These are phyloP conservation scores for Paramecium octaurelia DNA, from an alignment of 73 alveolate genomes.

Conservation along the genomic window DNA sequence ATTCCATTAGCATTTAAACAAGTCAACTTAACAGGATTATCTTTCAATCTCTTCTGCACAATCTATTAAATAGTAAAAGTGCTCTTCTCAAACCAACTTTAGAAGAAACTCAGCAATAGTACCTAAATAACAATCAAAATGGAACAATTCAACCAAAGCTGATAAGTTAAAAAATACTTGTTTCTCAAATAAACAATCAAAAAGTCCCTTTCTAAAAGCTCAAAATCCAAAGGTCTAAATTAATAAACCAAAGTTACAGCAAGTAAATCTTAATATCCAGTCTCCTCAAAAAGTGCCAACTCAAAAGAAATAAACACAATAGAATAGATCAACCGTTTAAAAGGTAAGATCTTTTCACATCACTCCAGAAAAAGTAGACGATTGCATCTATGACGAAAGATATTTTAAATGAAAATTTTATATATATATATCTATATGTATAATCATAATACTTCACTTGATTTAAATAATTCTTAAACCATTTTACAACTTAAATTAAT, in stretches of 20 bases:
- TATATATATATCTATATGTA: not conserved
- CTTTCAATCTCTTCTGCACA: not conserved
- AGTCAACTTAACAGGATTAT: not conserved
- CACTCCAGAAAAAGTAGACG: not conserved
- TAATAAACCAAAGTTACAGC: not conserved
- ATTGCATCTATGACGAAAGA: conserved; percentile 5
- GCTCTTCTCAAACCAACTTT: not conserved
- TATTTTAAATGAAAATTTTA: not conserved
- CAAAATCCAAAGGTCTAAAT: not conserved
- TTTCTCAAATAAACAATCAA: not conserved
- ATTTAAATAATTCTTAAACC: not conserved
- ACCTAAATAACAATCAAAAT: not conserved
- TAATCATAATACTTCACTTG: not conserved
- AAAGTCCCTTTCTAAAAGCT: not conserved
- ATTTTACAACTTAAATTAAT: not conserved
- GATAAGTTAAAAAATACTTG: not conserved
- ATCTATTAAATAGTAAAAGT: not conserved
- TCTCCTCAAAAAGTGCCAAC: not conserved
- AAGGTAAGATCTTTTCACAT: not conserved
- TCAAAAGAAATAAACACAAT: not conserved
- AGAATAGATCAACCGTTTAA: not conserved
- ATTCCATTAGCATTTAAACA: not conserved
- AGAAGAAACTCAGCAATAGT: not conserved
- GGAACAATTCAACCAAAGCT: not conserved
- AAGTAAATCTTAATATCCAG: not conserved